Evolutionary conservation across 2,329 filamentous ascomycete species (phyloP).

Genomic region (Lomentospora prolificans): DNA sequence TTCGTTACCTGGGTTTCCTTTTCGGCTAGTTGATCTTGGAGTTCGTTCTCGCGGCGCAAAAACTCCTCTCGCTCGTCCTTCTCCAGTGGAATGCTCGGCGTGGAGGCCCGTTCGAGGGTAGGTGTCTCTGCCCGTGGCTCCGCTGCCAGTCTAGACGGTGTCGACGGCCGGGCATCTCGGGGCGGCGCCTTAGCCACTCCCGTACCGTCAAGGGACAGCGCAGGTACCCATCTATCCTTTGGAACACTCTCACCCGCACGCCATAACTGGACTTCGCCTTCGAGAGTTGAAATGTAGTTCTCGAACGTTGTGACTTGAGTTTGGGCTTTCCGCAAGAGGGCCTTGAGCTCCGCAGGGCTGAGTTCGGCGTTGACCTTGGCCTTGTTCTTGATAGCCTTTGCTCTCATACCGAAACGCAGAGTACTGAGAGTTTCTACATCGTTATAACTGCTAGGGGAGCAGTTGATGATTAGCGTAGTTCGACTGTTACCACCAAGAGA

Average conservation of each 20-base stretch:
- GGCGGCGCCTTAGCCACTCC: conserved; percentile 21
- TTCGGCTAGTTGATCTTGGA: conserved; percentile 93
- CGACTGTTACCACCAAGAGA: conserved; percentile 94
- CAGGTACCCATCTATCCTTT: conserved; percentile 75
- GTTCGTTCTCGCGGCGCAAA: conserved; percentile 84
- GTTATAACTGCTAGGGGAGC: conserved; percentile 98
- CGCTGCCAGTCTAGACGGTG: conserved; percentile 35
- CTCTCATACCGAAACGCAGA: conserved; percentile 85
- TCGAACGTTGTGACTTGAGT: conserved; percentile 83
- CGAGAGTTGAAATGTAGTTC: conserved; percentile 71
- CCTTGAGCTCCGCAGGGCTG: conserved; percentile 89
- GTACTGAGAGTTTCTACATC: conserved; percentile 90
- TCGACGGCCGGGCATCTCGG: conserved; percentile 41
- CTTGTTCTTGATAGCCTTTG: conserved; percentile 99
- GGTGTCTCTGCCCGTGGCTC: conserved; percentile 56
- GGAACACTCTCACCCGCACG: conserved; percentile 80
- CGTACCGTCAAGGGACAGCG: conserved; percentile 42
- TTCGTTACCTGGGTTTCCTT: conserved; percentile 74
- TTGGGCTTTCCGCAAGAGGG: conserved; percentile 84
- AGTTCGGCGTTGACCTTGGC: conserved; percentile 99
- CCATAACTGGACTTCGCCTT: conserved; percentile 81
- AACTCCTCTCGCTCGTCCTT: conserved; percentile 98
- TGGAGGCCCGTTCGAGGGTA: conserved; percentile 67
- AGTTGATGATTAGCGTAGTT: conserved; percentile 98
- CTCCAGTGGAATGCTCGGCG: conserved; percentile 78